Base-by-base conservation (phyloP, 2,329 filamentous ascomycete genomes). In the Exophiala bonariae region DNA sequence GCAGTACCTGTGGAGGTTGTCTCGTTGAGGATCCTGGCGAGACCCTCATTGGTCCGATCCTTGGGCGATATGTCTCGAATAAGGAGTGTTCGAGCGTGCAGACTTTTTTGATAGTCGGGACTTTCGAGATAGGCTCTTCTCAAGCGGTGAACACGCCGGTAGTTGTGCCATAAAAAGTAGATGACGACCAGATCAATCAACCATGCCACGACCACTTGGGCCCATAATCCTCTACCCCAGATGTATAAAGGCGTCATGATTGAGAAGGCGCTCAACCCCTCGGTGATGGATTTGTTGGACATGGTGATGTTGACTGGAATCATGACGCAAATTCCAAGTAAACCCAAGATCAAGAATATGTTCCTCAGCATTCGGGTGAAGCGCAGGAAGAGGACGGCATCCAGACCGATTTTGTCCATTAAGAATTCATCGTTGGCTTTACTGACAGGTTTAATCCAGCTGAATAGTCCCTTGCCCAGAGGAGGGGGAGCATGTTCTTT, bases 291-390 rank as follows among this genome's bases (percentile, higher is more conserved):
- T 10, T 65, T 63, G 18, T 67, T 65, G 43, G 74, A 78, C 46
- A 78, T 71, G 6, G 72, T 71, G 50, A 88, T 68, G 62, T 96
- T 92, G 60, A 95, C 72, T 0, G 93, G 93, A 31, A 96, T 83
- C 55, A 96, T 76, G 50, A 97, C 81, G 42, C 75, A 76, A 56
- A 88, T 85, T 14, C 87, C 89, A 23, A 95, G 67, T 5, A 95
- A 55, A 20, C 83, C 79, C 45, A 96, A 71, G 6, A 81, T 70
- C 20, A 87, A 63, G 64, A 97, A 96, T 55, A 97, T 87, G 65
- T 96, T 93, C 50, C 93, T 84, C 63, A 88, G 88, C 93, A 99
- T 97, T 57, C 84, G 80, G 40, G 85, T 81, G 61, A 96, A 91
- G 42, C 92, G 85, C 56, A 99, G 74, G 66, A 99, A 97, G 38